Base-by-base conservation (phyloP, 495 filamentous ascomycete genomes). In the Penicillium parvum region DNA sequence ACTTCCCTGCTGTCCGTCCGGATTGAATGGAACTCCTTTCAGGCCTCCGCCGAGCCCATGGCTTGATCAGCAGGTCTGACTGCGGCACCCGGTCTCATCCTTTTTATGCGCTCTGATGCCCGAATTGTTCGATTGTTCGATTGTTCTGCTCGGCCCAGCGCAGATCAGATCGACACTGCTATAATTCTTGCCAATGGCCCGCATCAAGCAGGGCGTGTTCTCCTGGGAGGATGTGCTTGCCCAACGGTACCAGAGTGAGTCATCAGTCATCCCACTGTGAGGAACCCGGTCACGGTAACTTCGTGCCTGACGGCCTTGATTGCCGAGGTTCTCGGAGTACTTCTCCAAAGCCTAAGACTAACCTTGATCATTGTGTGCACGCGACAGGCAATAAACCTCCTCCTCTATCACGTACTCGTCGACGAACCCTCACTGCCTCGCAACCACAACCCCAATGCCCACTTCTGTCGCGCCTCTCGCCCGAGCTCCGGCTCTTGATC, bases 181-280 rank as follows among this genome's bases (percentile, higher is more conserved):
- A 12, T n/a, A 33, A 27, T 40, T 26, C 27, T 32, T 34, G 32
- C 15, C 47, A 40, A 72, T 72, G 69, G 57, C 65, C 10, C 61
- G 66, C 41, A 57, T 60, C 30, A 70, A 64, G 50, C 59, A 60
- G 25, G 69, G 69, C 0, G 65, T 71, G 1, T 71, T 72, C 47
- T 72, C 68, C 4, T 72, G 69, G 68, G 68, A 73, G 48, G 69
- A 73, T 57, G 68, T 73, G 6, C 49, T 73, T 27, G 60, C 63
- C 15, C 68, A 73, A 32, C 63, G 66, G 45, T 72, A 71, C 49
- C 65, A 69, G 45, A 72, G 69, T 73, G 16, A 56, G 65, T 64
- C 4, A n/a, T n/a, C n/a, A n/a, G n/a, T n/a, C n/a, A n/a, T n/a
- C n/a, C n/a, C n/a, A n/a, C n/a, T n/a, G n/a, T n/a, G n/a, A n/a